Evolutionary conservation across 352 stramenopile species (phyloP).

Genomic region (Peronospora farinosa): DNA sequence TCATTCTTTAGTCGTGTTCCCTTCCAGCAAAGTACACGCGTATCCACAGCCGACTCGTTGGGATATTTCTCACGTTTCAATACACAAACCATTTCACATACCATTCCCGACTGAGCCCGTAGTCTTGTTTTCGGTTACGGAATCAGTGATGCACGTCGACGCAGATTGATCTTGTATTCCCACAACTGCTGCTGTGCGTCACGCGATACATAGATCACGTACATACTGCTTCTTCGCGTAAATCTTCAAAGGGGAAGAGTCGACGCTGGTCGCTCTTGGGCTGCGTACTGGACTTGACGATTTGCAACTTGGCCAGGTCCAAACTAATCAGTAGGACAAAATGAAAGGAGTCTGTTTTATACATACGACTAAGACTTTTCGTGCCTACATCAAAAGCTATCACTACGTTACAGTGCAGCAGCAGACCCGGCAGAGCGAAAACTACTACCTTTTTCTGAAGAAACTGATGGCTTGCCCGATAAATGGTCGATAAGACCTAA

Average conservation of each 20-base stretch:
- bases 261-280: conserved; percentile 45
- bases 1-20: too few species aligned
- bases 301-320: conserved; percentile 72
- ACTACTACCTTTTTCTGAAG: too few species aligned
- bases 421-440: too few species aligned
- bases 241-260: conserved; percentile 65
- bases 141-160: conserved; percentile 67
- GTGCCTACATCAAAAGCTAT: too few species aligned
- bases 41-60: background rate
- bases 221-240: conserved; percentile 61
- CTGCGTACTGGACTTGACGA: conserved; percentile 49
- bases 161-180: conserved; percentile 76
- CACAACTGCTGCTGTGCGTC: conserved; percentile 72
- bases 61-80: conserved; percentile 20
- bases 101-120: background rate
- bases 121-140: conserved; percentile 24
- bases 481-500: too few species aligned
- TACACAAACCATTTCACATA: conserved; percentile 15
- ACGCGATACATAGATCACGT: conserved; percentile 70
- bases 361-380: too few species aligned
- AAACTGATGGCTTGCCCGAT: too few species aligned
- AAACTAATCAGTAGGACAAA: conserved; percentile 59
- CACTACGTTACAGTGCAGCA: too few species aligned
- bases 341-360: too few species aligned
- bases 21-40: background rate